Percentiles rank a stretch among this genome's conserved stretches.
Conservation (phyloP, 225 moss, liverwort and hornwort species). For the Marchantia polymorpha region DNA sequence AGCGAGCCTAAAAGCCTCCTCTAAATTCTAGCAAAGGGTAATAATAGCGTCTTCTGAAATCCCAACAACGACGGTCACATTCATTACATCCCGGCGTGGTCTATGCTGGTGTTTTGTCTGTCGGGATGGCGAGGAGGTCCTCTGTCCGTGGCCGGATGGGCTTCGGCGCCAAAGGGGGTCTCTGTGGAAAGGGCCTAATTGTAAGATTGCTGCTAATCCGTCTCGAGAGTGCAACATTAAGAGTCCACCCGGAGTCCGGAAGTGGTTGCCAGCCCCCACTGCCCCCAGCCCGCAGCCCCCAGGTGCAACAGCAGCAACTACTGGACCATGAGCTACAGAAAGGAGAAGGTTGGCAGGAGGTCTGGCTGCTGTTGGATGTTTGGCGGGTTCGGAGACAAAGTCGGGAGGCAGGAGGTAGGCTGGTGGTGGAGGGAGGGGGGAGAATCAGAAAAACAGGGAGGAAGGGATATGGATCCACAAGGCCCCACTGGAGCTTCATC, state of each 20-base stretch:
- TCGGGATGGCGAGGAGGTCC: too few species aligned
- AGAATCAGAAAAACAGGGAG: not conserved
- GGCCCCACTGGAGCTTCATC: not conserved
- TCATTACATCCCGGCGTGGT: too few species aligned
- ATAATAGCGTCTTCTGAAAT: too few species aligned
- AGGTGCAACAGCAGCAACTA: too few species aligned
- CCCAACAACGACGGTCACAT: too few species aligned
- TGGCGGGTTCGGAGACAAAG: not conserved
- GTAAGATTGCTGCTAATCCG: not conserved
- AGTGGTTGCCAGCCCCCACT: not conserved
- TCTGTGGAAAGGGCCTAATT: not conserved
- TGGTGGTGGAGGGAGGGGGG: not conserved
- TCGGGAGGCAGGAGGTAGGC: not conserved
- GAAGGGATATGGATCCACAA: not conserved
- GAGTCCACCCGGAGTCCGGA: not conserved
- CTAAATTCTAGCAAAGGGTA: too few species aligned
- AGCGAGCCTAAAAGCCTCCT: too few species aligned
- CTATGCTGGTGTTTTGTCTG: too few species aligned
- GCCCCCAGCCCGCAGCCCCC: too few species aligned
- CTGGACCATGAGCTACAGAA: not conserved
- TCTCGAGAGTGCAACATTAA: not conserved
- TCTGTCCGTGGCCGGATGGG: not conserved
- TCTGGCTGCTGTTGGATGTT: not conserved
- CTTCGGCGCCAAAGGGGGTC: not conserved
- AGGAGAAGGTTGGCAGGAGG: slow-evolving; percentile 8